Conservation (phyloP, 1,139 yeast species). For the Suhomyces anneliseae region DNA sequence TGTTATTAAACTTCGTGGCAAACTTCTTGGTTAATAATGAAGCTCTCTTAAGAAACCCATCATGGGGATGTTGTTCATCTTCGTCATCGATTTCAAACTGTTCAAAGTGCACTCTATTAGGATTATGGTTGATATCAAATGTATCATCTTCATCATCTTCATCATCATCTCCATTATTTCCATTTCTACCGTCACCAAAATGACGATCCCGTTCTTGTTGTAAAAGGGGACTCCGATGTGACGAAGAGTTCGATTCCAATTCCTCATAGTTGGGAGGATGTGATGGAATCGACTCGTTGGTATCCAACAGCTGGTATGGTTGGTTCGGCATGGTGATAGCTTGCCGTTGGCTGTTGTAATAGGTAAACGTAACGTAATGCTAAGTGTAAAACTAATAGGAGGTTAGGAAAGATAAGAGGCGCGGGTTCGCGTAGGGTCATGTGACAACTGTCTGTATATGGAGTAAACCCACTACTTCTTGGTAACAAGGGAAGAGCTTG, state of each 20-base stretch:
- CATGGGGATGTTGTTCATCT: constrained; percentile 17
- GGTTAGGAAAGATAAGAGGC: constrained; percentile 2
- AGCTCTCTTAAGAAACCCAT: constrained; percentile 31
- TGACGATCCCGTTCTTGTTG: neutral
- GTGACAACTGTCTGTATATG: neutral
- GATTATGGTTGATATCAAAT: constrained; percentile 8
- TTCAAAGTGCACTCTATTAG: constrained; percentile 19
- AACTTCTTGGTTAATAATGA: constrained; percentile 32
- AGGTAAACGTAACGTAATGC: neutral
- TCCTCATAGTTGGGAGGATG: constrained; percentile 37
- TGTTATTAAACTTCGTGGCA: constrained; percentile 40
- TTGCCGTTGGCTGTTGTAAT: neutral
- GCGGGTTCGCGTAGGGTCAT: neutral
- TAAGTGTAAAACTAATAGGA: neutral
- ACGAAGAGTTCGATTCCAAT: constrained; percentile 8
- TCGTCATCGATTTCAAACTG: constrained; percentile 40
- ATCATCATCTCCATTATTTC: constrained; percentile 8
- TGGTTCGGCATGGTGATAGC: neutral
- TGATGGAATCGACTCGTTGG: constrained; percentile 15
- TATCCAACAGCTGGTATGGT: constrained; percentile 4
- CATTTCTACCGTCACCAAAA: neutral
- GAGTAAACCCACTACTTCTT: too few relatives aligned
- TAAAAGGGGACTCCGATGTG: neutral
- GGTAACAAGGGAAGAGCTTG: too few relatives aligned
- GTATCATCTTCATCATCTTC: constrained; percentile 8